These are phyloP conservation scores for Leishmania braziliensis DNA, from an alignment of 208 protist genomes.

Conservation along the genomic window DNA sequence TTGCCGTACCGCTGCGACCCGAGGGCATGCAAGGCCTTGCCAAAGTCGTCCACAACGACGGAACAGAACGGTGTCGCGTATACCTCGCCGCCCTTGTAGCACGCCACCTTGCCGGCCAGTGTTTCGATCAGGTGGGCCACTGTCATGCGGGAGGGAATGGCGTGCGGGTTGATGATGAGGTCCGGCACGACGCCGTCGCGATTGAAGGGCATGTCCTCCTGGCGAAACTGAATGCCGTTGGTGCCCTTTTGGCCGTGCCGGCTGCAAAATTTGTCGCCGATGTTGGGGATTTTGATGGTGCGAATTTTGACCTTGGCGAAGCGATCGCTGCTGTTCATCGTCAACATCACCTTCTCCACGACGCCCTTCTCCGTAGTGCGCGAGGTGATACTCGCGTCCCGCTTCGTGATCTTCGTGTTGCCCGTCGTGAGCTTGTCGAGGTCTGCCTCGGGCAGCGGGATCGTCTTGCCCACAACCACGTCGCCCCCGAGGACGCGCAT, in stretches of 20 bases:
- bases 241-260: constrained; percentile 99
- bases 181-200: constrained; percentile 97
- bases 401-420: constrained; percentile 78
- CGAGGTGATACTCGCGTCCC: constrained; percentile 84
- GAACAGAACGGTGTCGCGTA: constrained; percentile 96
- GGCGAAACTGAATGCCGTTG: constrained; percentile 97
- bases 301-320: constrained; percentile 96
- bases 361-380: constrained; percentile 90
- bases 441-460: constrained; percentile 40
- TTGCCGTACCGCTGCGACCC: constrained; percentile 99
- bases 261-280: constrained; percentile 99
- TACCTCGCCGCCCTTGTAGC: constrained; percentile 96
- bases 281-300: constrained; percentile 95
- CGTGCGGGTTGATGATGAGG: constrained; percentile 99
- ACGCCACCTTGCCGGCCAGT: constrained; percentile 82
- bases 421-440: constrained; percentile 68
- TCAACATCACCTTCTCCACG: constrained; percentile 96
- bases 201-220: constrained; percentile 99
- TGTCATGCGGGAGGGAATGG: constrained; percentile 99
- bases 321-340: constrained; percentile 90
- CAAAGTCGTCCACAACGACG: constrained; percentile 96
- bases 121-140: constrained; percentile 99
- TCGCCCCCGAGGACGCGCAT: constrained; percentile 87
- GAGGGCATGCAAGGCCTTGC: constrained; percentile 71
- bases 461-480: constrained; percentile 95